Conservation (phyloP, 1,139 yeast genomes). For the Pichia sp. region DNA sequence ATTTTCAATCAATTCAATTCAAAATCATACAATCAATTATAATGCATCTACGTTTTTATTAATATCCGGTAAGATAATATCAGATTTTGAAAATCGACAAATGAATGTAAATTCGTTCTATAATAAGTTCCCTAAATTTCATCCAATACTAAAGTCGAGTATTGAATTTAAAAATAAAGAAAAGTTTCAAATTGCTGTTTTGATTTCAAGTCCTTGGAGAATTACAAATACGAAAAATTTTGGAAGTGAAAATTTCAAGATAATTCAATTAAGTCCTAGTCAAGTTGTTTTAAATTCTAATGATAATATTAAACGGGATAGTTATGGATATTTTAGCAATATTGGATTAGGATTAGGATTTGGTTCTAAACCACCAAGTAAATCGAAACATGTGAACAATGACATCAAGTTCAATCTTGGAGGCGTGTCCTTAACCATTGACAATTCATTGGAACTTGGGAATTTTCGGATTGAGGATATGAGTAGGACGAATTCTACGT, state of each 20-base stretch:
- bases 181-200: slow-evolving; percentile 8
- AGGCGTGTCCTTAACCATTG: slow-evolving; percentile 72
- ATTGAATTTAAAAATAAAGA: slow-evolving; percentile 1
- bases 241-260: slow-evolving; percentile 51
- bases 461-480: slow-evolving; percentile 62
- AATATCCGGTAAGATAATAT: slow-evolving; percentile 56
- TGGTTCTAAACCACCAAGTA: slow-evolving; percentile 65
- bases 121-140: slow-evolving; percentile 45
- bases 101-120: slow-evolving; percentile 40
- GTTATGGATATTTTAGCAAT: slow-evolving; percentile 57
- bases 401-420: slow-evolving; percentile 41
- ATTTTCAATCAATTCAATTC: slow-evolving; percentile 80
- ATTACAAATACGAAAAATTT: slow-evolving; percentile 65
- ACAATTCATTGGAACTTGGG: slow-evolving; percentile 72
- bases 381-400: slow-evolving; percentile 28
- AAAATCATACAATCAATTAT: slow-evolving; percentile 84
- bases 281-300: slow-evolving; percentile 49
- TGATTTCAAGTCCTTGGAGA: slow-evolving; percentile 58
- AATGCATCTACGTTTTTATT: slow-evolving; percentile 74
- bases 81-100: slow-evolving; percentile 46
- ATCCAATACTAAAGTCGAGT: slow-evolving; percentile 8
- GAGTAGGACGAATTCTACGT: slow-evolving; percentile 6
- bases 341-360: slow-evolving; percentile 75
- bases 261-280: slow-evolving; percentile 62
- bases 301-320: slow-evolving; percentile 32